Percentiles rank a stretch among this genome's conserved stretches.
These are phyloP conservation scores for Sugiyamaella xylanicola DNA, from an alignment of 1,139 yeast species.

Conservation along the genomic window DNA sequence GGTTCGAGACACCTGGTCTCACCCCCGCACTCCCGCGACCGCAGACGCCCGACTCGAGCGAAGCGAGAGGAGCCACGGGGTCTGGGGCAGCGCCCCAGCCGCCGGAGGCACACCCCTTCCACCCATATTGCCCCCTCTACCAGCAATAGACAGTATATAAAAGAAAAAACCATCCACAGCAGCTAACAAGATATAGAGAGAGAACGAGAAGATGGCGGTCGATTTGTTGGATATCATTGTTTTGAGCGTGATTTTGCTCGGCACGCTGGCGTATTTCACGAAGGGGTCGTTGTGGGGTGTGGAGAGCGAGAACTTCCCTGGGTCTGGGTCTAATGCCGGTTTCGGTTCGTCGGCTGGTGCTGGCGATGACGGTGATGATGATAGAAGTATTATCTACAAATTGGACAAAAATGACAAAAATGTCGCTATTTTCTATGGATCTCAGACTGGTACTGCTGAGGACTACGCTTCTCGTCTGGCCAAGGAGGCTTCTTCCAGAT, in stretches of 20 bases:
- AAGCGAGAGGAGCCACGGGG: constrained; percentile 3
- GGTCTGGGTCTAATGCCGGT: constrained; percentile 37
- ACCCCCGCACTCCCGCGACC: not conserved
- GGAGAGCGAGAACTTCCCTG: constrained; percentile 37
- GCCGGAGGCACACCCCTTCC: not conserved
- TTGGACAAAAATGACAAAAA: constrained; percentile 68
- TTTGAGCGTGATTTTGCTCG: constrained; percentile 63
- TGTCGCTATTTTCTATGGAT: constrained; percentile 82
- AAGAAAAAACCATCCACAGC: too few species aligned
- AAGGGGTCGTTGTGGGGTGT: constrained; percentile 60
- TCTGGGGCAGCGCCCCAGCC: constrained; percentile 3
- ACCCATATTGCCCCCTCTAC: not conserved
- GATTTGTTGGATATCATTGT: constrained; percentile 76
- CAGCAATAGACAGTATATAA: not conserved
- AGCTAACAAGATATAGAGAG: not conserved
- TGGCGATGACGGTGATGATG: constrained; percentile 33
- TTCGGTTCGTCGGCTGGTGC: constrained; percentile 43
- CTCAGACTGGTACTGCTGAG: constrained; percentile 99
- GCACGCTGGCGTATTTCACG: constrained; percentile 65
- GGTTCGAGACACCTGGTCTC: not conserved
- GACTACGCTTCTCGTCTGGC: constrained; percentile 91
- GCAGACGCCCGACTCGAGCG: not conserved
- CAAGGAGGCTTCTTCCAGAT: constrained; percentile 81
- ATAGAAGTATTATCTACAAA: constrained; percentile 61
- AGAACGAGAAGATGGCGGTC: constrained; percentile 36